A percentile compares a stretch with the other conserved stretches of the same genome.
Conservation (phyloP, 345 rosid genomes). For the Eucalyptus pauciflora region DNA sequence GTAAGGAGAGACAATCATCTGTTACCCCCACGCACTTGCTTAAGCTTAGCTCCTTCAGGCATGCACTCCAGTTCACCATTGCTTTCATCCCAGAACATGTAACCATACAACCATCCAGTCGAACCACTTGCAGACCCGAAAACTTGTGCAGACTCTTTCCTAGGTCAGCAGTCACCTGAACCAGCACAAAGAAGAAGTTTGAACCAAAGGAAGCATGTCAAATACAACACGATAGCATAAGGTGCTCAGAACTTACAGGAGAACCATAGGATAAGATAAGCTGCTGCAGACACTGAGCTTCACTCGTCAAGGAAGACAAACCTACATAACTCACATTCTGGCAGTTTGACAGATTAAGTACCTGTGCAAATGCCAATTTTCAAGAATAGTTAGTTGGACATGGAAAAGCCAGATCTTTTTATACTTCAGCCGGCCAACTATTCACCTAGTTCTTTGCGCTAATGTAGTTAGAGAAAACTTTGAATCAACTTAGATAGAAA, state of each 20-base stretch:
- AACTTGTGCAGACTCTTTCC: constrained; percentile 34
- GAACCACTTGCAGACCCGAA: constrained; percentile 38
- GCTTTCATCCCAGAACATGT: constrained; percentile 43
- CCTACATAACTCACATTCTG: constrained; percentile 43
- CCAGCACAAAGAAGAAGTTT: not conserved
- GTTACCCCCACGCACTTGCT: constrained; percentile 62
- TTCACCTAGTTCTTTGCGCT: not conserved
- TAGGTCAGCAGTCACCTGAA: constrained; percentile 43
- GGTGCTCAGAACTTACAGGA: constrained; percentile 19
- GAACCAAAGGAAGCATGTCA: not conserved
- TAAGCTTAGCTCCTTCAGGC: constrained; percentile 46
- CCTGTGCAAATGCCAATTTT: constrained; percentile 7
- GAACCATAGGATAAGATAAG: constrained; percentile 46
- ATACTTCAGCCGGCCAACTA: not conserved
- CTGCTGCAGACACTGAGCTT: constrained; percentile 32
- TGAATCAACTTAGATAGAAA: not conserved
- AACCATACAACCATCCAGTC: constrained; percentile 47
- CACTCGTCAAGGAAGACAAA: constrained; percentile 37
- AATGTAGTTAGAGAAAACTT: not conserved
- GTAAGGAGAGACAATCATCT: constrained; percentile 48
- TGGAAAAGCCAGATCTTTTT: not conserved
- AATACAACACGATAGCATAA: not conserved
- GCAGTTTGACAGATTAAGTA: constrained; percentile 54
- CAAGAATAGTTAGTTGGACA: not conserved
- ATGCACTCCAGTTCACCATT: constrained; percentile 21